These are phyloP conservation scores for Sugiyamaella paludigena DNA, from an alignment of 1,139 yeast species.

Conservation along the genomic window DNA sequence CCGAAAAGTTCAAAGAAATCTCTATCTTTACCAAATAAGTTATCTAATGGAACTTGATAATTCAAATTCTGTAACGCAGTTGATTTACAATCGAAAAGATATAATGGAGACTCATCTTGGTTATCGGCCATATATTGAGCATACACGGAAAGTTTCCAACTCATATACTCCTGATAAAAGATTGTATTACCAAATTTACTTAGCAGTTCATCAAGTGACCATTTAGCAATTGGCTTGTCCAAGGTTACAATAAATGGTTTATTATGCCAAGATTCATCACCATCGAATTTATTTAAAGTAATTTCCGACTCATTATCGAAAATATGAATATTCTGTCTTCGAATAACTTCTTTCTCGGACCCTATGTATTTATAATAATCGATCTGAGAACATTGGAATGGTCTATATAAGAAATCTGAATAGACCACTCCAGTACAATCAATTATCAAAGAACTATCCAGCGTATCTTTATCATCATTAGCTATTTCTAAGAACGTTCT, in stretches of 20 bases:
- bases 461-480: conserved; percentile 37
- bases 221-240: conserved; percentile 45
- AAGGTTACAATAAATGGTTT: conserved; percentile 65
- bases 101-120: conserved; percentile 77
- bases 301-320: conserved; percentile 36
- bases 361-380: conserved; percentile 44
- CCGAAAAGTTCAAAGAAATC: conserved; percentile 39
- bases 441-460: conserved; percentile 30
- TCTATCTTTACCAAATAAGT: conserved; percentile 37
- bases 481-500: conserved; percentile 50
- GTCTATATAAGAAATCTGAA: conserved; percentile 70
- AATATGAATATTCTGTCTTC: conserved; percentile 45
- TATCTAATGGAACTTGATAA: conserved; percentile 54
- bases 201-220: conserved; percentile 55
- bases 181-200: conserved; percentile 55
- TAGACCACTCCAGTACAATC: conserved; percentile 31
- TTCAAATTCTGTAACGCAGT: conserved; percentile 34
- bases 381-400: conserved; percentile 74
- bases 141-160: conserved; percentile 69
- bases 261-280: conserved; percentile 41
- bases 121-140: conserved; percentile 59
- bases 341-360: conserved; percentile 27
- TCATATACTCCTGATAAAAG: conserved; percentile 82
- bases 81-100: conserved; percentile 67
- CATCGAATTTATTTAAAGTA: conserved; percentile 47